Conservation (phyloP, 2,329 filamentous ascomycete species). For the Colletotrichum graminicola region DNA sequence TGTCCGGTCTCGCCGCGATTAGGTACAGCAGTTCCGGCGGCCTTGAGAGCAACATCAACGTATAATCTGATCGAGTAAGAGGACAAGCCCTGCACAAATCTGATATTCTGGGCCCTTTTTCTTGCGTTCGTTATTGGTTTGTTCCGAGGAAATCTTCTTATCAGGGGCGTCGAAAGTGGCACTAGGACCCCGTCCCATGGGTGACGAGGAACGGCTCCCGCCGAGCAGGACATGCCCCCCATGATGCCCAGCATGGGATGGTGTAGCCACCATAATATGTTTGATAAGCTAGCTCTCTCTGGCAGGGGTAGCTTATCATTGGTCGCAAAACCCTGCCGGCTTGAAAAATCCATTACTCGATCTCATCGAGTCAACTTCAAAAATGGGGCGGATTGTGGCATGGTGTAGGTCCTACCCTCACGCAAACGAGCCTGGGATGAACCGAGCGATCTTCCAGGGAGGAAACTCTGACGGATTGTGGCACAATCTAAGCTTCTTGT, state of each 20-base stretch:
- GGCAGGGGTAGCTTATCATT: constrained; percentile 40
- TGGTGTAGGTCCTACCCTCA: constrained; percentile 5
- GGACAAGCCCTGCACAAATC: constrained; percentile 3
- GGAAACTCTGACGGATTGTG: background rate
- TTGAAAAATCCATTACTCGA: constrained; percentile 47
- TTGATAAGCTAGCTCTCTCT: constrained; percentile 33
- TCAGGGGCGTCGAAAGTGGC: constrained; percentile 24
- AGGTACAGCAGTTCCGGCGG: constrained; percentile 20
- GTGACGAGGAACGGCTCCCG: constrained; percentile 31
- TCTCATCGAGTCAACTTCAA: constrained; percentile 45
- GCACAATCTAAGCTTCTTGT: background rate
- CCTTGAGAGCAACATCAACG: constrained; percentile 17
- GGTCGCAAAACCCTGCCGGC: constrained; percentile 38
- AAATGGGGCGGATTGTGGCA: constrained; percentile 20
- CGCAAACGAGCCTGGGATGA: constrained; percentile 2
- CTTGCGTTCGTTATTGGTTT: constrained; percentile 19
- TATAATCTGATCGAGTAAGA: constrained; percentile 42
- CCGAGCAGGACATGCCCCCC: background rate
- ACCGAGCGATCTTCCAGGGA: background rate
- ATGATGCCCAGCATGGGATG: constrained; percentile 23
- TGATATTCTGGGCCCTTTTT: background rate
- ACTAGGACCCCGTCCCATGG: constrained; percentile 9
- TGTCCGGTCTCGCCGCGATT: constrained; percentile 39
- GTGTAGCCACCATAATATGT: background rate
- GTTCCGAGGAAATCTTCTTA: constrained; percentile 29